Conservation (phyloP, 805 yeast genomes). For the Lipomyces kockii region DNA sequence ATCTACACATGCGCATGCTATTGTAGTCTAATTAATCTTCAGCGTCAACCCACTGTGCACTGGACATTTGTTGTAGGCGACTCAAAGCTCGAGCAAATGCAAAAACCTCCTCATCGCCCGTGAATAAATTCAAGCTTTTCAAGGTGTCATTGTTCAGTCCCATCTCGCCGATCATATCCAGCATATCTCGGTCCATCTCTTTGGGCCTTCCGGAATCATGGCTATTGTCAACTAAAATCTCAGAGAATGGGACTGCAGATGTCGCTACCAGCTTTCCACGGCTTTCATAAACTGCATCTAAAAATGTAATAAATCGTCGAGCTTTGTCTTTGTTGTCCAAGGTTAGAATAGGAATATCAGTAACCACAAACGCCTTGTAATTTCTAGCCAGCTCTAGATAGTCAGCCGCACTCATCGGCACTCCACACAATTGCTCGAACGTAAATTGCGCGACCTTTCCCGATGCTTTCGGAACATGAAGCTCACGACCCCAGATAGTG, state of each 20-base stretch:
- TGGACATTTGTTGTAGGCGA: slow-evolving; percentile 90
- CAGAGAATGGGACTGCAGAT: slow-evolving; percentile 80
- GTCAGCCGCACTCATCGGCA: slow-evolving; percentile 91
- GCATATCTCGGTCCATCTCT: slow-evolving; percentile 56
- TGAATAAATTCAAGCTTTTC: slow-evolving; percentile 53
- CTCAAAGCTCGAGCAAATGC: slow-evolving; percentile 96
- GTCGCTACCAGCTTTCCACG: slow-evolving; percentile 89
- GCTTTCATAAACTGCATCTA: slow-evolving; percentile 94
- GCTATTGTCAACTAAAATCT: slow-evolving; percentile 72
- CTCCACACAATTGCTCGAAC: slow-evolving; percentile 84
- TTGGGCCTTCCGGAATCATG: slow-evolving; percentile 51
- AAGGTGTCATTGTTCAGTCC: slow-evolving; percentile 70
- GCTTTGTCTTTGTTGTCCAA: slow-evolving; percentile 79
- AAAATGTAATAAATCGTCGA: slow-evolving; percentile 88
- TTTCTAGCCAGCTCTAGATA: slow-evolving; percentile 79
- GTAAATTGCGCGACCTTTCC: slow-evolving; percentile 88
- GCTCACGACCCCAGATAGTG: slow-evolving; percentile 86
- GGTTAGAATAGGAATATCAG: slow-evolving; percentile 89
- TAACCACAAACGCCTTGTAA: slow-evolving; percentile 79
- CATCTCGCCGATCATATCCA: slow-evolving; percentile 56
- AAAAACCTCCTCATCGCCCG: slow-evolving; percentile 91
- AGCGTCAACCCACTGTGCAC: slow-evolving; percentile 83
- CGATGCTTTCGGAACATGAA: slow-evolving; percentile 74
- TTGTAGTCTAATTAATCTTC: slow-evolving; percentile 6
- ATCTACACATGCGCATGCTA: neutral